Percentiles rank a stretch among this genome's conserved stretches.
Conservation (phyloP, 2,329 filamentous ascomycete species). For the Fusarium multiceps region DNA sequence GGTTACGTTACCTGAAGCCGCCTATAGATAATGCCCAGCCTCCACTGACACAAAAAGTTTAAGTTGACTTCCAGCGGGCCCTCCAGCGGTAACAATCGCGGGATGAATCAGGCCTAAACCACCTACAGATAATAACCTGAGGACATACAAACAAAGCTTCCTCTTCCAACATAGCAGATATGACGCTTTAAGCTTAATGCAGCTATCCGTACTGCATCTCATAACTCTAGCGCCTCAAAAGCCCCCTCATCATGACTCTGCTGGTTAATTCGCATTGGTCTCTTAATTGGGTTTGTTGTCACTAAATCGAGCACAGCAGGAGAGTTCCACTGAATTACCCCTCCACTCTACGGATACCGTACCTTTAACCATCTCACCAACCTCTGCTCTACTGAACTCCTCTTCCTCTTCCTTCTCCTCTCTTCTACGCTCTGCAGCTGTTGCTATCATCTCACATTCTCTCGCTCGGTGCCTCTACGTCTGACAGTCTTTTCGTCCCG, state of each 20-base stretch:
- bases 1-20: background rate
- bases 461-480: constrained; percentile 12
- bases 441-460: constrained; percentile 6
- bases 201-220: background rate
- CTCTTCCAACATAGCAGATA: constrained; percentile 1
- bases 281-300: background rate
- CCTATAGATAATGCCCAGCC: background rate
- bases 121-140: background rate
- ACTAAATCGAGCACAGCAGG: background rate
- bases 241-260: constrained; percentile 20
- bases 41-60: background rate
- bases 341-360: background rate
- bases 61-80: background rate
- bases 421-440: background rate
- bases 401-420: background rate
- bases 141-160: constrained; percentile 4
- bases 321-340: constrained; percentile 32
- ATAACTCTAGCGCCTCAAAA: constrained; percentile 14
- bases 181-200: constrained; percentile 8
- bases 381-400: background rate
- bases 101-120: background rate
- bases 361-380: constrained; percentile 9
- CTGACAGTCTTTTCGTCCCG: constrained; percentile 1
- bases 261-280: constrained; percentile 14
- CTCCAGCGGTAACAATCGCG: background rate